Evolutionary conservation across 495 filamentous ascomycete species (phyloP).

Genomic region (Lasiosphaeria ovina): DNA sequence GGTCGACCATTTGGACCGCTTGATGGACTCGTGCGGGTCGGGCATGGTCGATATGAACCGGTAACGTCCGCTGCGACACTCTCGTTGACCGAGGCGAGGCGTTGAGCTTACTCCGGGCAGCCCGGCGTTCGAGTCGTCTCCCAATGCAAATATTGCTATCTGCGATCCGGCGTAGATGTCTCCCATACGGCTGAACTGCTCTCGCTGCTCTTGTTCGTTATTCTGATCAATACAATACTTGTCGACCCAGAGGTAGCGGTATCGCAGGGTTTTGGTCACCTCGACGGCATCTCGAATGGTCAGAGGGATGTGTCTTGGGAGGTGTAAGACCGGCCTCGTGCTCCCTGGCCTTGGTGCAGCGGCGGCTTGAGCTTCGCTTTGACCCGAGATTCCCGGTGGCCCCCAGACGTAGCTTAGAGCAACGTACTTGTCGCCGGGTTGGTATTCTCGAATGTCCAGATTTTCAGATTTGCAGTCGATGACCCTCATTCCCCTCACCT

Average conservation of each 20-base stretch:
- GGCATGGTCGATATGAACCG: slow-evolving; percentile 15
- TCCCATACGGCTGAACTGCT: slow-evolving; percentile 33
- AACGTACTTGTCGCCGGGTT: slow-evolving; percentile 15
- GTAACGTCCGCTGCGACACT: slow-evolving; percentile 1
- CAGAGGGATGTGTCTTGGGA: slow-evolving; percentile 17
- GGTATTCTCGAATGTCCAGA: slow-evolving; percentile 10
- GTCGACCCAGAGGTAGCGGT: slow-evolving; percentile 41
- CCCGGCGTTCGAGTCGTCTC: slow-evolving; percentile 16
- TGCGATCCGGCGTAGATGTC: slow-evolving; percentile 25
- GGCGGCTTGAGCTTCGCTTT: background rate
- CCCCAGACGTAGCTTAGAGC: slow-evolving; percentile 25
- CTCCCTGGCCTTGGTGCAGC: background rate
- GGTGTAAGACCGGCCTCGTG: background rate
- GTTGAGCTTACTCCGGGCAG: slow-evolving; percentile 21
- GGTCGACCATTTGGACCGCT: slow-evolving; percentile 27
- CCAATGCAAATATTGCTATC: slow-evolving; percentile 33
- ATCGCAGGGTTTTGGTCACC: slow-evolving; percentile 26
- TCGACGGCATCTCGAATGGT: slow-evolving; percentile 34
- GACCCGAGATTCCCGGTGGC: slow-evolving; percentile 5
- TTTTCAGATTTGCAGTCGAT: slow-evolving; percentile 20
- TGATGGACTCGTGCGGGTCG: slow-evolving; percentile 13
- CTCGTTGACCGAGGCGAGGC: slow-evolving; percentile 4
- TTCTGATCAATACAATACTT: slow-evolving; percentile 36
- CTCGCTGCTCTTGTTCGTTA: slow-evolving; percentile 25
- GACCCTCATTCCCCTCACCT: slow-evolving; percentile 20